phyloP scores from a whole-genome alignment of 1,139 yeast genomes.

The Zhuliangozyma blackwelliae region DNA sequence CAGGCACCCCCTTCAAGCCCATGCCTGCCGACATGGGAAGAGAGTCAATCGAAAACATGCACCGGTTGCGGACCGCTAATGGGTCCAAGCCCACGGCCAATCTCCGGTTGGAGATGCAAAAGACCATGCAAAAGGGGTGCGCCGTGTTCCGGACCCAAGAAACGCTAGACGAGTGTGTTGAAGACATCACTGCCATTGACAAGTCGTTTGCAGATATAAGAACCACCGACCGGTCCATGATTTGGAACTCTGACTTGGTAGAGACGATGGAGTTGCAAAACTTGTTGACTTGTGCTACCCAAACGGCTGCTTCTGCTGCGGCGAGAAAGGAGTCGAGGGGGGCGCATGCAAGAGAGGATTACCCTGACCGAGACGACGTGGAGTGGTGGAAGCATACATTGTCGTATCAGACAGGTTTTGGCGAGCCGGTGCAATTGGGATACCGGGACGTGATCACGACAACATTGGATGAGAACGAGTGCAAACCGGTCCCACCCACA shows the following conservation, averaged over 20 bases:
- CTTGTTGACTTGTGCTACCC: slow-evolving; percentile 94
- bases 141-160: slow-evolving; percentile 95
- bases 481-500: slow-evolving; percentile 95
- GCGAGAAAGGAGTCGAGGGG: slow-evolving; percentile 98
- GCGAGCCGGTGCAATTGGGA: slow-evolving; percentile 67
- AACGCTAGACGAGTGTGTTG: slow-evolving; percentile 87
- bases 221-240: slow-evolving; percentile 94
- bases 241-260: slow-evolving; percentile 96
- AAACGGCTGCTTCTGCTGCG: slow-evolving; percentile 91
- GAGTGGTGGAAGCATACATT: slow-evolving; percentile 98
- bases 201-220: slow-evolving; percentile 61
- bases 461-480: slow-evolving; percentile 86
- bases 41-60: slow-evolving; percentile 87
- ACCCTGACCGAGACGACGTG: slow-evolving; percentile 89
- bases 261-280: slow-evolving; percentile 95
- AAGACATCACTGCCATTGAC: slow-evolving; percentile 72
- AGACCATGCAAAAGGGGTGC: slow-evolving; percentile 93
- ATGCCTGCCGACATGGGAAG: slow-evolving; percentile 82
- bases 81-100: slow-evolving; percentile 83
- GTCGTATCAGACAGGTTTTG: slow-evolving; percentile 77
- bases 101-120: slow-evolving; percentile 89
- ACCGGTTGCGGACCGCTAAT: slow-evolving; percentile 74
- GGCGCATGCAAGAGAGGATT: slow-evolving; percentile 99
- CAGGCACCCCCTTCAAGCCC: slow-evolving; percentile 77
- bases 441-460: slow-evolving; percentile 83